These are phyloP conservation scores for Boletus barrowsii DNA, from an alignment of 768 basidiomycete genomes.

Conservation along the genomic window DNA sequence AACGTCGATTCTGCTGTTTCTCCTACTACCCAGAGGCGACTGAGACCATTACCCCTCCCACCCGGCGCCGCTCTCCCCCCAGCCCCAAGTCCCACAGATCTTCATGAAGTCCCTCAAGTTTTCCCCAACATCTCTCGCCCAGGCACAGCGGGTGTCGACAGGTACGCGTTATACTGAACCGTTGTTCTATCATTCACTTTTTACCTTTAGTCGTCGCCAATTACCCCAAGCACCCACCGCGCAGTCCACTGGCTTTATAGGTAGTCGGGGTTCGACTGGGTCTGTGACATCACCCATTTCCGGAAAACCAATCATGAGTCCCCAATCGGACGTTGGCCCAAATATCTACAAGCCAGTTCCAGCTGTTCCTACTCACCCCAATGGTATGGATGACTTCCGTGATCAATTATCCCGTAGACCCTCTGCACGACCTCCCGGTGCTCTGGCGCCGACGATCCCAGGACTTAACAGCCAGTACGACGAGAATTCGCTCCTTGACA, in stretches of 20 bases:
- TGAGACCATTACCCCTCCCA: slow-evolving; percentile 27
- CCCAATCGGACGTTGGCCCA: slow-evolving; percentile 16
- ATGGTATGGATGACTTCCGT: slow-evolving; percentile 22
- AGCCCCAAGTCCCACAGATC: slow-evolving; percentile 15
- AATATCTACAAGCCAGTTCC: slow-evolving; percentile 33
- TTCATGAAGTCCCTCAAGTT: slow-evolving; percentile 12
- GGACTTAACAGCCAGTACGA: slow-evolving; percentile 23
- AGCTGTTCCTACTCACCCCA: slow-evolving; percentile 19
- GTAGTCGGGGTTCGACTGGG: slow-evolving; percentile 20
- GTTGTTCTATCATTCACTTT: background rate
- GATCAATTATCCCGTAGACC: slow-evolving; percentile 18
- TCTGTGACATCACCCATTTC: slow-evolving; percentile 20
- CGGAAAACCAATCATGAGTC: slow-evolving; percentile 11
- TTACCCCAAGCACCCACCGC: slow-evolving; percentile 25
- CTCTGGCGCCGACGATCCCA: slow-evolving; percentile 26
- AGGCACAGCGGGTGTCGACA: slow-evolving; percentile 23
- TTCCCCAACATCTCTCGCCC: slow-evolving; percentile 20
- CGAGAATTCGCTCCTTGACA: slow-evolving; percentile 21
- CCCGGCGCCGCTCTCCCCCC: slow-evolving; percentile 19
- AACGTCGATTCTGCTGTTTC: slow-evolving; percentile 26
- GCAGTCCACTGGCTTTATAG: slow-evolving; percentile 12
- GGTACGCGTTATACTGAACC: slow-evolving; percentile 12
- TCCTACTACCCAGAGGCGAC: slow-evolving; percentile 29
- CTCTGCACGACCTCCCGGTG: slow-evolving; percentile 29
- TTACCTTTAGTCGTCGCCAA: slow-evolving; percentile 26